Evolutionary conservation across 352 stramenopile species (phyloP).

Genomic region (Phytophthora agathidicida): DNA sequence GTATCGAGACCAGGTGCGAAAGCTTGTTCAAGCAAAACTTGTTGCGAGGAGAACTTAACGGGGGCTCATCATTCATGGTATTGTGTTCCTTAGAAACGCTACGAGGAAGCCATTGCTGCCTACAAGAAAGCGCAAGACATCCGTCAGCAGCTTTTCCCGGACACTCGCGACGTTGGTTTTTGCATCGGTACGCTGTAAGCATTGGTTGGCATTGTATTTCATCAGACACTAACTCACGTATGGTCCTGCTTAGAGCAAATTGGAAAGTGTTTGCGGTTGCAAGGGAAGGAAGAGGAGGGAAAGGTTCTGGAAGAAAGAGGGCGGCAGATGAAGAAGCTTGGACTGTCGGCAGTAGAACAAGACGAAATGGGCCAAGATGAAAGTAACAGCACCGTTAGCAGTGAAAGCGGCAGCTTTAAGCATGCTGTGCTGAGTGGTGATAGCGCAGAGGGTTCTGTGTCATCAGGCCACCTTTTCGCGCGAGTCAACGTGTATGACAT

Average conservation of each 20-base stretch:
- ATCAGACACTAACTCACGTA: background rate
- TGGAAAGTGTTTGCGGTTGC: slow-evolving; percentile 65
- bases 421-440: slow-evolving; percentile 28
- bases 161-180: slow-evolving; percentile 79
- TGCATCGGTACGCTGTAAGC: slow-evolving; percentile 64
- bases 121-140: slow-evolving; percentile 80
- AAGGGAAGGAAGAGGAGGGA: slow-evolving; percentile 73
- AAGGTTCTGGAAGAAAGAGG: slow-evolving; percentile 56
- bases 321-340: slow-evolving; percentile 66
- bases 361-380: slow-evolving; percentile 29
- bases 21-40: too few species aligned
- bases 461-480: slow-evolving; percentile 36
- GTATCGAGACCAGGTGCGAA: slow-evolving; percentile 71
- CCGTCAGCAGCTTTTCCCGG: slow-evolving; percentile 71
- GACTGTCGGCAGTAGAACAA: slow-evolving; percentile 46
- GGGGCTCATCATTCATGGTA: background rate
- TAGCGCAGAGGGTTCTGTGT: slow-evolving; percentile 20
- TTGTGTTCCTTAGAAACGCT: slow-evolving; percentile 51
- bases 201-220: background rate
- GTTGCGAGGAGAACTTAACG: too few species aligned
- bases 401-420: slow-evolving; percentile 31
- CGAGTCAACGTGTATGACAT: slow-evolving; percentile 44
- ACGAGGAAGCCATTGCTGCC: slow-evolving; percentile 66
- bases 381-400: slow-evolving; percentile 24
- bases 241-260: slow-evolving; percentile 77